phyloP scores from a whole-genome alignment of 805 yeast genomes.

The Vanderwaltozyma tropicalis region DNA sequence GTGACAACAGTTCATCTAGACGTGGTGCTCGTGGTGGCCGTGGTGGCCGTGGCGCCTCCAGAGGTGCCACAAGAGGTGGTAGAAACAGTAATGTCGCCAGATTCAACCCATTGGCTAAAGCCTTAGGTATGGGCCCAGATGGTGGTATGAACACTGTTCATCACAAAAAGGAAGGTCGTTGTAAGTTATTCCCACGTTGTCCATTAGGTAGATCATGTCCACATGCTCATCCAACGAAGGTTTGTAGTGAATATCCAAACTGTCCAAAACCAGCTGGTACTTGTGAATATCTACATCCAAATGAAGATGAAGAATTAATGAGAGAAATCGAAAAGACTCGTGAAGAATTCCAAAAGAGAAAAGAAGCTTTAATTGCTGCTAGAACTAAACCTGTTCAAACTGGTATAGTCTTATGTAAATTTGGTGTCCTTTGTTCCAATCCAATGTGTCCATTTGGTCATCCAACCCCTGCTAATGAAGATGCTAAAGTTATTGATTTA shows the following conservation, averaged over 20 bases:
- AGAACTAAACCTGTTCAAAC: constrained; percentile 31
- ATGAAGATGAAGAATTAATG: constrained; percentile 68
- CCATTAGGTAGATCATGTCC: constrained; percentile 52
- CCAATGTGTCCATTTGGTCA: constrained; percentile 82
- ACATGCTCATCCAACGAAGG: constrained; percentile 70
- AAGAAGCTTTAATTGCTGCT: constrained; percentile 28
- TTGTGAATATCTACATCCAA: constrained; percentile 74
- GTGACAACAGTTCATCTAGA: constrained; percentile 14
- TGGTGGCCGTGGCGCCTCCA: constrained; percentile 14
- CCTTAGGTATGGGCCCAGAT: constrained; percentile 27
- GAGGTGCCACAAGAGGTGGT: constrained; percentile 4
- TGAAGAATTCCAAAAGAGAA: constrained; percentile 39
- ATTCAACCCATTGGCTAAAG: constrained; percentile 32
- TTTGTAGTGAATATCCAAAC: constrained; percentile 64
- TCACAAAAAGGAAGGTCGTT: constrained; percentile 50
- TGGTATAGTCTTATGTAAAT: constrained; percentile 62
- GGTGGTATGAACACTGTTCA: constrained; percentile 30
- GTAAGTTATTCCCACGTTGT: constrained; percentile 65
- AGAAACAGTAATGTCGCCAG: constrained; percentile 21
- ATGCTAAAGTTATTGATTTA: constrained; percentile 53
- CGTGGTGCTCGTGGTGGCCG: constrained; percentile 16
- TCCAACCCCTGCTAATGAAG: constrained; percentile 77
- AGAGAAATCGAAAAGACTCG: constrained; percentile 56
- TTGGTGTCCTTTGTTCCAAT: constrained; percentile 64
- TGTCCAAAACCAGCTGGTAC: constrained; percentile 76